Evolutionary conservation across 2,329 filamentous ascomycete genomes (phyloP).

Genomic region (Colletotrichum falcatum): DNA sequence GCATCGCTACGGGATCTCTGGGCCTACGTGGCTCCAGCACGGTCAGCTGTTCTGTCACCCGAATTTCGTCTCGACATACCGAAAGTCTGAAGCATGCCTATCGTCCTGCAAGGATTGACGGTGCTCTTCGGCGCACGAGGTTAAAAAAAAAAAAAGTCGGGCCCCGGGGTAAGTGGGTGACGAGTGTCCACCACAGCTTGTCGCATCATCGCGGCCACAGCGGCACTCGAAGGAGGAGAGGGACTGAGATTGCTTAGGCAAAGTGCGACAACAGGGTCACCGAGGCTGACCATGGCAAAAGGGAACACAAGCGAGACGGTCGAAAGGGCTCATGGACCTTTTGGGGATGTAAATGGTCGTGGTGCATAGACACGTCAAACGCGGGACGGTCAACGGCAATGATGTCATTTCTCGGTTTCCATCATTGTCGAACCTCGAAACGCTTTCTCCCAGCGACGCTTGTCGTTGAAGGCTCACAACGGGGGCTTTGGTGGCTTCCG

Average conservation of each 20-base stretch:
- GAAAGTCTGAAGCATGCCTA: slow-evolving; percentile 32
- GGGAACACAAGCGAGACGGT: slow-evolving; percentile 1
- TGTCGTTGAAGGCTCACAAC: slow-evolving; percentile 24
- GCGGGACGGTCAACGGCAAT: slow-evolving; percentile 34
- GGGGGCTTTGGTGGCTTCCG: not conserved
- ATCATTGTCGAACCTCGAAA: slow-evolving; percentile 19
- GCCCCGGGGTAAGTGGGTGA: slow-evolving; percentile 38
- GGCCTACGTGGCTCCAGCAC: not conserved
- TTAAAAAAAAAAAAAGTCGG: slow-evolving; percentile 26
- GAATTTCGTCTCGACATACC: slow-evolving; percentile 33
- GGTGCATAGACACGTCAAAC: slow-evolving; percentile 24
- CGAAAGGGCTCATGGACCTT: slow-evolving; percentile 12
- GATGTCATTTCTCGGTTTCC: slow-evolving; percentile 34
- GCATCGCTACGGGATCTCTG: not conserved
- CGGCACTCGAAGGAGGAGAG: not conserved
- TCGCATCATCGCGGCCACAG: slow-evolving; percentile 29
- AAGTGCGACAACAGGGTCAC: slow-evolving; percentile 2
- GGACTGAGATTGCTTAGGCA: slow-evolving; percentile 2
- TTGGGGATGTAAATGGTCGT: not conserved
- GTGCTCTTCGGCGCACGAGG: slow-evolving; percentile 38
- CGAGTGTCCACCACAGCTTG: slow-evolving; percentile 38
- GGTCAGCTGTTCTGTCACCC: slow-evolving; percentile 22
- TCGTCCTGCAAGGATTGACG: slow-evolving; percentile 38
- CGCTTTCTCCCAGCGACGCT: slow-evolving; percentile 7
- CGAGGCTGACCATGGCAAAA: not conserved